These are phyloP conservation scores for Lithospermum erythrorhizon DNA, from an alignment of 257 asterid species.

Conservation along the genomic window DNA sequence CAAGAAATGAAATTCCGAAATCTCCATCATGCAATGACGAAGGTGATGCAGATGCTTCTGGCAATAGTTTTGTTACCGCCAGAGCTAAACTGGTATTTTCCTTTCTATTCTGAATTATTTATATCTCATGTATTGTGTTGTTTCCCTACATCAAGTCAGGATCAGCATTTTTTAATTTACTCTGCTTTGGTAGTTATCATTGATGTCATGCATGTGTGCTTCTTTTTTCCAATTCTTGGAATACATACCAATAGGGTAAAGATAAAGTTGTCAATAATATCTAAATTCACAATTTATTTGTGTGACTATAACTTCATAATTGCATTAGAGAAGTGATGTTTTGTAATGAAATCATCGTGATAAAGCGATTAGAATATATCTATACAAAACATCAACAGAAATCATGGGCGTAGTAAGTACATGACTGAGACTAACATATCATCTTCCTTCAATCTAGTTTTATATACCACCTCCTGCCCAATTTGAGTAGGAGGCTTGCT, in stretches of 20 bases:
- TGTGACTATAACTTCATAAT: no score
- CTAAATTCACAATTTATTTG: neutral
- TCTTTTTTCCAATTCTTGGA: neutral
- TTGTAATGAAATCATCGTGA: neutral
- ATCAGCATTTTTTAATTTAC: neutral
- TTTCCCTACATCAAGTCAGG: neutral
- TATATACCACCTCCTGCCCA: neutral
- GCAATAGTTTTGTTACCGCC: conserved; percentile 89
- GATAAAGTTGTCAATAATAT: no score
- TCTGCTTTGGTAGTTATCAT: neutral
- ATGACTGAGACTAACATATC: neutral
- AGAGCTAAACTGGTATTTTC: conserved; percentile 71
- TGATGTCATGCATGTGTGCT: neutral
- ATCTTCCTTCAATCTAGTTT: no score
- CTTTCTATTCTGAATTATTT: conserved; percentile 1
- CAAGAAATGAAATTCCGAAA: conserved; percentile 39
- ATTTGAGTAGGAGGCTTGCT: neutral
- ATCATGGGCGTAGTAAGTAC: neutral
- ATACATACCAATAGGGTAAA: neutral
- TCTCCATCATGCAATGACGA: conserved; percentile 58
- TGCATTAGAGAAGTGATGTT: neutral
- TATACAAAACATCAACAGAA: neutral
- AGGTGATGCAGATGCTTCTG: conserved; percentile 44
- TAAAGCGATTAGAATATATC: neutral
- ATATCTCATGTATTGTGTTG: neutral